Conservation (phyloP, 179 eudicot genomes). For the Dionaea muscipula region DNA sequence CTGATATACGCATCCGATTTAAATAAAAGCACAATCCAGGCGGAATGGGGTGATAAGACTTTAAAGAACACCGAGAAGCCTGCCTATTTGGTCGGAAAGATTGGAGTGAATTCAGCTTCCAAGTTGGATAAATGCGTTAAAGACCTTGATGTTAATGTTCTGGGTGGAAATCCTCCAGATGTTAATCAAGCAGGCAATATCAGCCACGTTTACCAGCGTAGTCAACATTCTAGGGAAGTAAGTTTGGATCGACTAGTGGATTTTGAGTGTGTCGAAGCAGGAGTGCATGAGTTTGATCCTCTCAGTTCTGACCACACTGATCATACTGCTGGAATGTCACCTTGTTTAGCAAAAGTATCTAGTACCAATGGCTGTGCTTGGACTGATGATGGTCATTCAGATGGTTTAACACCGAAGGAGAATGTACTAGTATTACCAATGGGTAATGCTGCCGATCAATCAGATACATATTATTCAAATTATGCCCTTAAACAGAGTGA, state of each 20-base stretch:
- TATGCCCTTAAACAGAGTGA: constrained; percentile 19
- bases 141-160: constrained; percentile 16
- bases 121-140: constrained; percentile 17
- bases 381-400: constrained; percentile 49
- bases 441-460: constrained; percentile 12
- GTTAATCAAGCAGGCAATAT: constrained; percentile 13
- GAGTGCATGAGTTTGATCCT: constrained; percentile 14
- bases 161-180: constrained; percentile 14
- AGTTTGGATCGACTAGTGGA: constrained; percentile 15
- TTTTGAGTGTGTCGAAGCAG: constrained; percentile 15
- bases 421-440: constrained; percentile 12
- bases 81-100: constrained; percentile 12
- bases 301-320: constrained; percentile 20
- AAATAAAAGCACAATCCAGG: constrained; percentile 18
- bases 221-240: constrained; percentile 16
- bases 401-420: constrained; percentile 17
- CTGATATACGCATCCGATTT: constrained; percentile 34
- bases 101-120: constrained; percentile 12
- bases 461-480: constrained; percentile 20
- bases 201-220: constrained; percentile 18
- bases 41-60: constrained; percentile 16
- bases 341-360: constrained; percentile 33
- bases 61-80: constrained; percentile 27
- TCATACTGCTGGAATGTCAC: constrained; percentile 47
- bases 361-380: constrained; percentile 70